Conservation (phyloP, 2,329 filamentous ascomycete genomes). For the Fusarium cyanostomum region DNA sequence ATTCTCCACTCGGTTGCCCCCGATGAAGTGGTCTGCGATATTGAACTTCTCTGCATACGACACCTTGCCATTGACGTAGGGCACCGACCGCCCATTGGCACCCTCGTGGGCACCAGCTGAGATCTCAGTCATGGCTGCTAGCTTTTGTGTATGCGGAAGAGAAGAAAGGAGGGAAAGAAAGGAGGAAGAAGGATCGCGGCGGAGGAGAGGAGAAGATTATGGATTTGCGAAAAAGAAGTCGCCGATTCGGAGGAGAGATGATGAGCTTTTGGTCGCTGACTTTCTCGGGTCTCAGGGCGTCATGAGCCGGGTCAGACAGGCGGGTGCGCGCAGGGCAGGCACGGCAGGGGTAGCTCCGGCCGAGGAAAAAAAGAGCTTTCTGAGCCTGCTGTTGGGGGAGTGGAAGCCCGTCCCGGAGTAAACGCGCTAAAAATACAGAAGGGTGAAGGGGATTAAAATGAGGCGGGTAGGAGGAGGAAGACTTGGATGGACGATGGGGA, state of each 20-base stretch:
- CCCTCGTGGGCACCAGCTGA: constrained; percentile 52
- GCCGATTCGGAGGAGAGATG: constrained; percentile 27
- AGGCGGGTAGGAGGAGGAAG: constrained; percentile 25
- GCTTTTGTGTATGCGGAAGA: constrained; percentile 40
- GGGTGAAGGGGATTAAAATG: constrained; percentile 35
- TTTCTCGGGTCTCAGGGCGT: constrained; percentile 39
- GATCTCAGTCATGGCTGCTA: constrained; percentile 59
- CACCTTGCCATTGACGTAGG: constrained; percentile 65
- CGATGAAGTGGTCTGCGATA: constrained; percentile 93
- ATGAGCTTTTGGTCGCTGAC: constrained; percentile 27
- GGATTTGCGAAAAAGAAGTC: constrained; percentile 24
- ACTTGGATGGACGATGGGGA: constrained; percentile 25
- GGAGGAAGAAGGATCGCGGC: background rate
- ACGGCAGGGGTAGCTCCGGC: constrained; percentile 43
- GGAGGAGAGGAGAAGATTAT: constrained; percentile 20
- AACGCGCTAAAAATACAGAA: constrained; percentile 45
- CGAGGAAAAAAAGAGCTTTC: constrained; percentile 30
- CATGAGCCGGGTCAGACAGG: constrained; percentile 40
- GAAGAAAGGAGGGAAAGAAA: constrained; percentile 14
- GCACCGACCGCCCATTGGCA: constrained; percentile 60
- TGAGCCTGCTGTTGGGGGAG: constrained; percentile 32
- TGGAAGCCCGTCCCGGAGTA: constrained; percentile 28
- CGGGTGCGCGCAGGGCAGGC: constrained; percentile 25
- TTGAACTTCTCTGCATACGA: constrained; percentile 84
- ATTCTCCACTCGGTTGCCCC: constrained; percentile 86